Base-by-base conservation (phyloP, 2,329 filamentous ascomycete genomes). In the Neodidymelliopsis sp. region DNA sequence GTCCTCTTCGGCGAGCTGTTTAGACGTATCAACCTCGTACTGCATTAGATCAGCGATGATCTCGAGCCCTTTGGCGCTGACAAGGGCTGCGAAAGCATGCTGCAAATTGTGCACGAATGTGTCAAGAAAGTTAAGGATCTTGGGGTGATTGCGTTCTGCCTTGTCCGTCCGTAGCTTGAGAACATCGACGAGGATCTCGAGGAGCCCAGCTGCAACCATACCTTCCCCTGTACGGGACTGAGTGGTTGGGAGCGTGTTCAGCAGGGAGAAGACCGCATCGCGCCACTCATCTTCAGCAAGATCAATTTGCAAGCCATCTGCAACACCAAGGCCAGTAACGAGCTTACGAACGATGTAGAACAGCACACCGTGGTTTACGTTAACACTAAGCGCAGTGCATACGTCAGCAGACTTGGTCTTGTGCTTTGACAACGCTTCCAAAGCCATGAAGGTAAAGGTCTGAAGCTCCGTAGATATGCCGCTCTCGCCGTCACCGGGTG, bases 321-420 rank as follows among this genome's bases (percentile, higher is more conserved):
- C 79, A 16, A 60, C 55, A 18, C 59, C 85, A 76, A 99, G 87
- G 56, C 91, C 89, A 13, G 88, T 87, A 48, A 97, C 89, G 8
- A 91, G 90, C 73, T 96, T 97, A 46, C 93, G 85, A 38, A 96
- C 88, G 59, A 97, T 84, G 66, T 97, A 97, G 59, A 97, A 88
- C 33, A 99, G 81, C 22, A 97, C 88, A 11, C 94, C 95, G 63
- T 99, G 95, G 63, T 96, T 97, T 27, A 97, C 93, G 61, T 93
- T 96, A 43, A 95, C 90, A 65, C 91, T 96, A 30, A 99, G 78
- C n/a, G 94, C 91, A 30, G 90, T 86, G 56, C 91, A 86, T 18
- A 99, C 88, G 69, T 99, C 94, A 24, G 85, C 78, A 22, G 87
- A 84, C 66, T 91, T 92, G 47, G 81, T 77, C 62, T 89, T 87